A percentile compares a stretch with the other conserved stretches of the same genome.
Conservation (phyloP, 768 basidiomycete genomes). For the Calocybe indica region DNA sequence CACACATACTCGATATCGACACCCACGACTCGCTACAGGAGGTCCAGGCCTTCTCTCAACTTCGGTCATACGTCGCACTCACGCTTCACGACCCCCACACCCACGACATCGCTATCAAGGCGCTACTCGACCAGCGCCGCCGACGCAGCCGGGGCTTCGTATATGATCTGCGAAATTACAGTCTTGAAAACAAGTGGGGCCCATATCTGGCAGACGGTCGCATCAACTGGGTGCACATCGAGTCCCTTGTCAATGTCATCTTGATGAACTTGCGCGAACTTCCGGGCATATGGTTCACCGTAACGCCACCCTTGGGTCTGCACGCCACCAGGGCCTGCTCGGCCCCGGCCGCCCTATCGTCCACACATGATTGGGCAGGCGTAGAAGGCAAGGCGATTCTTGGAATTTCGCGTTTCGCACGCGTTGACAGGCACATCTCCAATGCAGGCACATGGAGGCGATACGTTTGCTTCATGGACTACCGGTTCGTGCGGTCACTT, state of each 20-base stretch:
- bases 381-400: slow-evolving; percentile 40
- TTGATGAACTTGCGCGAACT: slow-evolving; percentile 46
- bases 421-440: background rate
- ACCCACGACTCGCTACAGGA: slow-evolving; percentile 8
- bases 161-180: slow-evolving; percentile 62
- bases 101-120: slow-evolving; percentile 23
- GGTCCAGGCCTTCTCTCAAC: slow-evolving; percentile 28
- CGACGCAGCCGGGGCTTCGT: slow-evolving; percentile 49
- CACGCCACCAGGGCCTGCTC: slow-evolving; percentile 50
- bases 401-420: background rate
- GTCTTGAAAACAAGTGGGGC: slow-evolving; percentile 45
- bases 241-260: slow-evolving; percentile 52
- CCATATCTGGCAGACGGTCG: slow-evolving; percentile 39
- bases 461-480: slow-evolving; percentile 76
- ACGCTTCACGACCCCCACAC: slow-evolving; percentile 17
- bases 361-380: slow-evolving; percentile 62
- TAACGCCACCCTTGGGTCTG: slow-evolving; percentile 44
- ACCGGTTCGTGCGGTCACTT: slow-evolving; percentile 36
- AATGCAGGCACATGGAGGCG: slow-evolving; percentile 57
- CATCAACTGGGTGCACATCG: slow-evolving; percentile 62
- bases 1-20: slow-evolving; percentile 25
- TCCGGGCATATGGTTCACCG: slow-evolving; percentile 24
- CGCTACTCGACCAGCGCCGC: slow-evolving; percentile 28
- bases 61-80: slow-evolving; percentile 44
- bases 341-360: slow-evolving; percentile 29